Evolutionary conservation across 352 stramenopile genomes (phyloP), one percentile per base, ranked within the genome.

Genomic region (Phytophthora vignae): DNA sequence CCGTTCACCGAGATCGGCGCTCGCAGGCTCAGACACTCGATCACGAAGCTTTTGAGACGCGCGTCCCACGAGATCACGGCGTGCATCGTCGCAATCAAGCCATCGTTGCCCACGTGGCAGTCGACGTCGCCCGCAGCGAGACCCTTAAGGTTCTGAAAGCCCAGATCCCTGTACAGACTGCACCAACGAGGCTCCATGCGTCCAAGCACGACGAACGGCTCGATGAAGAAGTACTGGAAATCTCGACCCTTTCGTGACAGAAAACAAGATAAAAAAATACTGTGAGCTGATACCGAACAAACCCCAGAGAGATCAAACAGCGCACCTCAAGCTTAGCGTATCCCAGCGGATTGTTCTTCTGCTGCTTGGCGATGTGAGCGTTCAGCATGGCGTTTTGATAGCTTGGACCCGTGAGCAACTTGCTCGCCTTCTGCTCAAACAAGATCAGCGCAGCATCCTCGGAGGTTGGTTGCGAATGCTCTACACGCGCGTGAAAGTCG

Each of bases 301-400:
- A 21, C 12, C 27, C 38, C 38, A 44, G 17, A 3, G 38, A 12
- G 38, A 17, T 7, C 38, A 40, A 55, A 46, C 11, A 44, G 60
- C 69, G 54, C 76, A 93, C 85, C 85, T 91, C 69, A 14, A 96
- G 67, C 40, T 95, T 95, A 19, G 87, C 89, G 59, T 91, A 96
- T 10, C 84, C 89, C 44, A 88, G 65, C 36, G 67, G 71, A 33
- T 64, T 70, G 31, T 62, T 64, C 44, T 77, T 66, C 31, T 74
- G 64, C 29, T 82, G 68, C 38, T 80, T 81, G 22, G 22, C 22
- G 31, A 78, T 58, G 54, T 85, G 76, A 33, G 69, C 74, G 19
- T 58, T 69, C n/a, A 87, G 74, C 25, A 88, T 76, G 27, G 75
- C 71, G 11, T 84, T 78, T 62, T 93, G 85, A 22, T 82, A 76